Conservation (phyloP, 108 stramenopile species). For the Cyclostephanos tholiformis region DNA sequence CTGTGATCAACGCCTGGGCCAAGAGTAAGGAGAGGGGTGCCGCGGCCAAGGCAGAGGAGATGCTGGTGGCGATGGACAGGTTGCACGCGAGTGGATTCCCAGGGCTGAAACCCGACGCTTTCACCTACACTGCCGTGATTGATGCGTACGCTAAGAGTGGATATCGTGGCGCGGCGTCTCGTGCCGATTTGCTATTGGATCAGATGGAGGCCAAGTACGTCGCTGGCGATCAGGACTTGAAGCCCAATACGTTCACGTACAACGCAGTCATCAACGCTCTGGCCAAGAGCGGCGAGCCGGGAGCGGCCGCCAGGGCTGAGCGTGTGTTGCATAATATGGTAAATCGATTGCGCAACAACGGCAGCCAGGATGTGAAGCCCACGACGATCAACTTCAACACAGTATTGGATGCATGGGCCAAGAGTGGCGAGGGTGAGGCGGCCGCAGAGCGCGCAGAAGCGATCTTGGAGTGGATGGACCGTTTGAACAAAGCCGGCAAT, state of each 20-base stretch:
- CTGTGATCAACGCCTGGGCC: slow-evolving; percentile 76
- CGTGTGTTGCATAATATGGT: slow-evolving; percentile 64
- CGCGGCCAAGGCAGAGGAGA: slow-evolving; percentile 85
- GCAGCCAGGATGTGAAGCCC: slow-evolving; percentile 75
- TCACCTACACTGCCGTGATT: slow-evolving; percentile 85
- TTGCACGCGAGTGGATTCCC: slow-evolving; percentile 74
- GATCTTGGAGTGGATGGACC: slow-evolving; percentile 82
- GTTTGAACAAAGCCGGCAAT: slow-evolving; percentile 69
- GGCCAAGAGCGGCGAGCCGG: slow-evolving; percentile 67
- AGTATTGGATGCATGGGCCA: slow-evolving; percentile 73
- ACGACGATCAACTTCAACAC: slow-evolving; percentile 84
- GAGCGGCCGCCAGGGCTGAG: slow-evolving; percentile 57
- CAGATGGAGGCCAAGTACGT: slow-evolving; percentile 87
- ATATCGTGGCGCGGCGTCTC: slow-evolving; percentile 76
- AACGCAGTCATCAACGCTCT: slow-evolving; percentile 82
- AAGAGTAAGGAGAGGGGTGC: slow-evolving; percentile 67
- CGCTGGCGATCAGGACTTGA: slow-evolving; percentile 77
- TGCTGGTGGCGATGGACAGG: slow-evolving; percentile 82
- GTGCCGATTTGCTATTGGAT: slow-evolving; percentile 82
- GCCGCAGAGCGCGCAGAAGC: slow-evolving; percentile 85
- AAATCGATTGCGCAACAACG: slow-evolving; percentile 64
- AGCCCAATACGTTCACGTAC: slow-evolving; percentile 86
- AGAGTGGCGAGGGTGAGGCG: slow-evolving; percentile 62
- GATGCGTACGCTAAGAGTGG: slow-evolving; percentile 88
- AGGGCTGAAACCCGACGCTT: slow-evolving; percentile 83